Evolutionary conservation across 2,329 filamentous ascomycete species (phyloP), one percentile per base, ranked within the genome.

Genomic region (Fusarium napiforme): DNA sequence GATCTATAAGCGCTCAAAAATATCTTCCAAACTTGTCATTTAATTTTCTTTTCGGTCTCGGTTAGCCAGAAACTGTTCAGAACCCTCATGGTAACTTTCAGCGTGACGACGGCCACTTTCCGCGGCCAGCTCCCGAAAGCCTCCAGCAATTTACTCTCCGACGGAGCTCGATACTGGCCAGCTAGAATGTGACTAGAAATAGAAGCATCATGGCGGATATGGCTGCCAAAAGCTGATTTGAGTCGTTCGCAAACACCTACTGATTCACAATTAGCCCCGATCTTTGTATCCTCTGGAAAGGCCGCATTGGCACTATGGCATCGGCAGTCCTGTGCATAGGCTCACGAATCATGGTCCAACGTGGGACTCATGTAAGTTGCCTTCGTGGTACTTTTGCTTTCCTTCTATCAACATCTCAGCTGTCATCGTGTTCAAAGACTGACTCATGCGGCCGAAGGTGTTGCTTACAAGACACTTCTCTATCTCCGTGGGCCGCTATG

Each of bases 401-500:
- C 9, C 36, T 9, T 11, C 18, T 21, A 19, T 12, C 37, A 7
- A 39, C 10, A 39, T 39, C 23, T n/a, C 7, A 23, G 23, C 23
- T 23, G 23, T 23, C 23, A 23, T 23, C 23, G 23, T 23, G 26
- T n/a, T n/a, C 16, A 4, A 21, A 7, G 21, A 21, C 50, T 30
- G 34, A 40, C 7, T 21, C 7, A 10, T 21, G 26, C 8, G n/a
- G 36, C 4, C 26, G 12, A 55, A 39, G 19, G 8, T 15, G 19
- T n/a, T 55, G 9, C 34, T 15, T 16, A 30, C 12, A 40, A 40
- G 91, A 68, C 84, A 87, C 63, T 94, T 94, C 83, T 93, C 92
- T 21, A n/a, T 40, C 10, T 91, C 87, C 67, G 91, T 91, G 10
- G 82, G 89, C 39, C 88, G 88, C 72, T 88, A 91, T 64, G 83